These are phyloP conservation scores for Leccinum variicolor DNA, from an alignment of 768 basidiomycete genomes.

Conservation along the genomic window DNA sequence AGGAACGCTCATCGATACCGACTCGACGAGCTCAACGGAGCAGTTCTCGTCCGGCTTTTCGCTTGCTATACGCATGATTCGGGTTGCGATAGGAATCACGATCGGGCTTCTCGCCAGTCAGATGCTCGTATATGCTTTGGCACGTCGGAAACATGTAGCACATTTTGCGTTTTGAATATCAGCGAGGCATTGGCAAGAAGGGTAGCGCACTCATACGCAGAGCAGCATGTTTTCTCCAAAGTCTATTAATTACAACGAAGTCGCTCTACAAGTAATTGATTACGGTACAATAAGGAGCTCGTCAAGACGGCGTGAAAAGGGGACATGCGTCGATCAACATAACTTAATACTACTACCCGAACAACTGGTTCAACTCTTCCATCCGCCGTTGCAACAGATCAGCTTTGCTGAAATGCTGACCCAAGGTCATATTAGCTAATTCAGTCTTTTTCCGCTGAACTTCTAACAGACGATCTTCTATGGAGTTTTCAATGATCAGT, in stretches of 20 bases:
- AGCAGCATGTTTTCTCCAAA: slow-evolving; percentile 2
- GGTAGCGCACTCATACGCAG: background rate
- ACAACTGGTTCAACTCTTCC: slow-evolving; percentile 82
- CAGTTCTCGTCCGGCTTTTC: slow-evolving; percentile 77
- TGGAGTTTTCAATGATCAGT: slow-evolving; percentile 90
- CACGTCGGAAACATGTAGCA: slow-evolving; percentile 66
- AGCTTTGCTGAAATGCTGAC: slow-evolving; percentile 80
- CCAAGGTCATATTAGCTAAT: slow-evolving; percentile 91
- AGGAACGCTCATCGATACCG: slow-evolving; percentile 56
- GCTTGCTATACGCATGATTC: slow-evolving; percentile 78
- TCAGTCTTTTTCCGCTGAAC: slow-evolving; percentile 95
- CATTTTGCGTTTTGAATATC: slow-evolving; percentile 68
- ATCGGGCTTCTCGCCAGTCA: slow-evolving; percentile 83
- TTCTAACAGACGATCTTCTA: slow-evolving; percentile 88
- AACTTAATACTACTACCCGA: slow-evolving; percentile 43
- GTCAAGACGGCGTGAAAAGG: slow-evolving; percentile 14
- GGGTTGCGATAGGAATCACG: slow-evolving; percentile 81
- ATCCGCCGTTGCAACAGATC: slow-evolving; percentile 84
- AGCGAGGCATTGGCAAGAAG: background rate
- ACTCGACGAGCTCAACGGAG: slow-evolving; percentile 50
- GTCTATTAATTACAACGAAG: slow-evolving; percentile 32
- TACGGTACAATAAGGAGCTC: slow-evolving; percentile 24
- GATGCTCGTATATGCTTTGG: slow-evolving; percentile 71
- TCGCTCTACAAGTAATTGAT: slow-evolving; percentile 30
- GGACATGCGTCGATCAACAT: slow-evolving; percentile 17